Evolutionary conservation across 805 yeast species (phyloP), one percentile per base, ranked within the genome.

Genomic region (Maudiozyma saulgeensis): DNA sequence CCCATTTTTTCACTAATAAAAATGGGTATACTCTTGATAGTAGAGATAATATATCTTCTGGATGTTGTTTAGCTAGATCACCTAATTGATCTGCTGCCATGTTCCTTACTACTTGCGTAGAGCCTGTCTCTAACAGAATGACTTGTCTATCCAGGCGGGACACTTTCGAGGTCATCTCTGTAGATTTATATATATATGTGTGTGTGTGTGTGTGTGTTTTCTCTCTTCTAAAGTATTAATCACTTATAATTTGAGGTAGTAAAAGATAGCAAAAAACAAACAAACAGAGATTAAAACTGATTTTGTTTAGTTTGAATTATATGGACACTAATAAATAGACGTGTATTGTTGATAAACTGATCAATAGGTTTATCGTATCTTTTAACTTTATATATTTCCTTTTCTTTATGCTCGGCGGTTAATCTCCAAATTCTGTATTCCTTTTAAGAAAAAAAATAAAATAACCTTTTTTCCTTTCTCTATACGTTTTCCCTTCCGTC

Each of bases 31-130:
- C 96, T 51, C 98, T 75, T 15, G 96, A 87, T 34, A 93, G 69
- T 41, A 93, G 70, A 50, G 84, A 84, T 47, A 88, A 74, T 19
- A 87, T 79, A 59, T 93, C 98, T 61, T 91, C 98, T 0, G 98
- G 96, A 61, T 93, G 98, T 41, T 85, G 84, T 64, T 85, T 85
- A 26, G 96, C 97, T 38, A 95, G 75, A 56, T 91, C 98, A 5
- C 96, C 87, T 56, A 93, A 74, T 68, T 93, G 99, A 61, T 91
- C 96, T 2, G 98, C 98, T 1, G 99, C 99, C 9, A 96, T 87
- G 61, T 87, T 88, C 56, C 98, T 78, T 42, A 93, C 93, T 63
- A 88, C 85, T 39, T 87, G 87, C 5, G 97, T 88, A 12, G 96
- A 87, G 11, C 99, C 99, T 1, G 97, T 87, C 68, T 95, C 99